Evolutionary conservation across 345 rosid genomes (phyloP).

Genomic region (Aegle marmelos): DNA sequence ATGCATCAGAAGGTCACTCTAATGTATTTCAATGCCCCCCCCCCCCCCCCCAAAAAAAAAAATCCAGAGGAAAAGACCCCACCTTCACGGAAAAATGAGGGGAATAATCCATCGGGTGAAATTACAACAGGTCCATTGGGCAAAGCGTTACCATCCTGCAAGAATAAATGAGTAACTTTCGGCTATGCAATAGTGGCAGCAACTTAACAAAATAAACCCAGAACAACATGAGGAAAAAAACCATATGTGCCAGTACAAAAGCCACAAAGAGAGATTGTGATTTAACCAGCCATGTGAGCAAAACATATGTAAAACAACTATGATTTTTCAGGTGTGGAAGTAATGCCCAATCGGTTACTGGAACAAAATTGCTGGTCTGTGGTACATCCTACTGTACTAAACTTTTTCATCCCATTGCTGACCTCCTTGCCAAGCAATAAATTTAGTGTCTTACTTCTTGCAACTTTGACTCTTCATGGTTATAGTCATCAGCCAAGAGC

Average conservation of each 20-base stretch:
- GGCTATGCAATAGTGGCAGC: not conserved
- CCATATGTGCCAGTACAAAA: not conserved
- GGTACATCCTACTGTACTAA: not conserved
- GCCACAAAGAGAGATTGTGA: not conserved
- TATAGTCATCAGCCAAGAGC: not conserved
- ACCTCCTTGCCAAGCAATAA: not conserved
- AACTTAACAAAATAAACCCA: not conserved
- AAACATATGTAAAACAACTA: not conserved
- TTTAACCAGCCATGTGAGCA: not conserved
- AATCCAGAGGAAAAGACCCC: conserved; percentile 2
- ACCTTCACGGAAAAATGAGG: conserved; percentile 92
- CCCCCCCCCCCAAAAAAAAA: no score
- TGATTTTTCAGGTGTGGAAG: not conserved
- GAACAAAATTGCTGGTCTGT: not conserved
- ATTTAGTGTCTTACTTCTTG: not conserved
- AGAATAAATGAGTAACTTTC: conserved; percentile 7
- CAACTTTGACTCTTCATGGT: not conserved
- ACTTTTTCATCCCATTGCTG: not conserved
- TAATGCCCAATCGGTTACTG: not conserved
- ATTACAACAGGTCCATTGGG: conserved; percentile 91
- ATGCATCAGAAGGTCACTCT: not conserved
- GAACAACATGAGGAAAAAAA: not conserved
- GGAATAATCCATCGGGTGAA: conserved; percentile 89
- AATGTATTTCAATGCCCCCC: not conserved
- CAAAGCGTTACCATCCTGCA: conserved; percentile 83